Base-by-base conservation (phyloP, 2,329 filamentous ascomycete species). In the Rhynchosporium graminicola region DNA sequence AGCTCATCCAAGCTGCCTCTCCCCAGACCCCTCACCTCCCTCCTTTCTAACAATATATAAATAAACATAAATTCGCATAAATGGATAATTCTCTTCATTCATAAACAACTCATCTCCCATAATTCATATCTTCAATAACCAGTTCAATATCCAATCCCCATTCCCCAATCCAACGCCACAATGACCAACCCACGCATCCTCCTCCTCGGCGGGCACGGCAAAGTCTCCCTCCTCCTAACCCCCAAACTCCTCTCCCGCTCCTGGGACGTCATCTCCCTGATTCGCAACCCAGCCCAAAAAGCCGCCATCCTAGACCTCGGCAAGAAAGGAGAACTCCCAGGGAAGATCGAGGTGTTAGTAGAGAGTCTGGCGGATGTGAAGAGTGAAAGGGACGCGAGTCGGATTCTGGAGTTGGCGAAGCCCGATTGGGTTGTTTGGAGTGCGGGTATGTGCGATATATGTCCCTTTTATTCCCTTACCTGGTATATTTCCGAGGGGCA, bases 161-260 rank as follows among this genome's bases (percentile, higher is more conserved):
- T 28, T 29, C 36, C 20, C 1, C 20, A 20, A 20, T 20, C 20
- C 20, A 20, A 20, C 20, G 20, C 20, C 1, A 61, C 47, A 31
- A 63, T 60, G 43, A 45, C 65, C 45, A 58, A 58, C 50, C 63
- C 65, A 47, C 65, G 63, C 5, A 64, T 70, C n/a, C 68, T 71
- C 42, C 70, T 95, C 68, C 84, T 95, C 66, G 91, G 91, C 71
- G 91, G 91, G 71, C 90, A 93, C 78, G 91, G 91, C 77, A 91
- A 92, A 74, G 77, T 95, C 63, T 84, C 90, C 68, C 85, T 90
- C 63, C 78, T 88, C 48, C 82, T 95, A 45, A 95, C 91, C 8
- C 89, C 89, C 1, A 82, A 93, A 63, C 85, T 96, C 7, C 84
- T 95, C 47, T 80, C 86, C 57, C 85, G 87, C 67, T 85, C 84